Base-by-base conservation (phyloP, 495 filamentous ascomycete genomes). In the Podospora fimiseda region DNA sequence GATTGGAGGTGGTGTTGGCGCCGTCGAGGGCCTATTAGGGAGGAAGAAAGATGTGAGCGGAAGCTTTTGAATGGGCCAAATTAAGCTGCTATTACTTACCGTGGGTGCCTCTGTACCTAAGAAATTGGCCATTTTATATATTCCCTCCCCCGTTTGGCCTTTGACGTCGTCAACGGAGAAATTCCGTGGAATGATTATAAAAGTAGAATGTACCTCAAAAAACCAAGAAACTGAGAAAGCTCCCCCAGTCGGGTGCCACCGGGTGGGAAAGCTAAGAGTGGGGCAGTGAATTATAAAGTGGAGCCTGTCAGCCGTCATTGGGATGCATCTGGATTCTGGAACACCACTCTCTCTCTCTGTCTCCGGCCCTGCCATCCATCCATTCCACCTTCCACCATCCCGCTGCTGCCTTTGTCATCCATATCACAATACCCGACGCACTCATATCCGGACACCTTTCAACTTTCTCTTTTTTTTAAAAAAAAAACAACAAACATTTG, bases 171-270 rank as follows among this genome's bases (percentile, higher is more conserved):
- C 24, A 16, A 38, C 21, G 18, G 22, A 11, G 37, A 14, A 44
- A 18, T 7, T n/a, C 8, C 19, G 9, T 9, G 22, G 13, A 18
- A 4, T 15, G 13, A 1, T n/a, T n/a, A n/a, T n/a, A n/a, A n/a
- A n/a, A n/a, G n/a, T n/a, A n/a, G n/a, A n/a, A n/a, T n/a, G n/a
- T n/a, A n/a, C n/a, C n/a, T n/a, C n/a, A n/a, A n/a, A n/a, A n/a
- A n/a, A n/a, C n/a, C n/a, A n/a, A n/a, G n/a, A n/a, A n/a, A n/a
- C n/a, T n/a, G n/a, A n/a, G n/a, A n/a, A n/a, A 55, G 38, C 36
- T 45, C 16, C 3, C 41, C 39, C 6, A 33, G 43, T 50, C 47
- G 46, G 53, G 33, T 47, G 18, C 14, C 36, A 41, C 40, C 53
- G 52, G 45, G 52, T 55, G 52, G n/a, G n/a, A n/a, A n/a, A n/a